Base-by-base conservation (phyloP, 306 rosid genomes). In the Urtica urens region DNA sequence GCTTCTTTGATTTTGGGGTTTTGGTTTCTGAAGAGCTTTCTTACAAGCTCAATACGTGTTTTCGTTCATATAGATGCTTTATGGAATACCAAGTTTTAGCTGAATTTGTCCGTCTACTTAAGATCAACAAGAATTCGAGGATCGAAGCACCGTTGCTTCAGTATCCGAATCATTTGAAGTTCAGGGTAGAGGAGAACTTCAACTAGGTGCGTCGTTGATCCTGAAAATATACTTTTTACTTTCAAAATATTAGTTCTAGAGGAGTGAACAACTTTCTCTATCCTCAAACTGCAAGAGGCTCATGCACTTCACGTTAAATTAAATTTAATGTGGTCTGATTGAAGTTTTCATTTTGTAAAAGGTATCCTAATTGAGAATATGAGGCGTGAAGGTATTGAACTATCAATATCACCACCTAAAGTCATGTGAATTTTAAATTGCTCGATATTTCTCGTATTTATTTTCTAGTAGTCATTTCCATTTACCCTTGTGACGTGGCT, bases 101-200 rank as follows among this genome's bases (percentile, higher is more conserved):
- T 3, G 90, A 86, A 42, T 79, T 86, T 56, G 78, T 86, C 57
- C 83, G 86, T 45, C 59, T 86, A 28, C 81, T 86, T 51, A 79
- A 67, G 67, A 74, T 72, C 23, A 58, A 74, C 62, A 69, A 40
- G 56, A 71, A 79, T 54, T 79, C 86, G 44, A 79, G 60, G 60
- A 77, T 86, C 7, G 86, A 82, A 71, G 81, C 69, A n/a, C 76
- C 86, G 0, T 47, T 86, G 69, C 93, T 86, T 61, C 96, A 86
- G 70, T 81, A 79, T 60, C 66, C 77, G 49, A 79, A 35, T 77
- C 95, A 30, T 90, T 24, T 64, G 99, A 90, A 82, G 99, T 90
- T 67, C 99, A 85, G 71, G 99, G 99, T 65, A 82, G 95, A 63
- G 99, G 99, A 72, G 99, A 90, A 77, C 85, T 90, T 62, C 99